These are phyloP conservation scores for Quercus tomentella DNA, from an alignment of 331 rosid genomes.

Conservation along the genomic window DNA sequence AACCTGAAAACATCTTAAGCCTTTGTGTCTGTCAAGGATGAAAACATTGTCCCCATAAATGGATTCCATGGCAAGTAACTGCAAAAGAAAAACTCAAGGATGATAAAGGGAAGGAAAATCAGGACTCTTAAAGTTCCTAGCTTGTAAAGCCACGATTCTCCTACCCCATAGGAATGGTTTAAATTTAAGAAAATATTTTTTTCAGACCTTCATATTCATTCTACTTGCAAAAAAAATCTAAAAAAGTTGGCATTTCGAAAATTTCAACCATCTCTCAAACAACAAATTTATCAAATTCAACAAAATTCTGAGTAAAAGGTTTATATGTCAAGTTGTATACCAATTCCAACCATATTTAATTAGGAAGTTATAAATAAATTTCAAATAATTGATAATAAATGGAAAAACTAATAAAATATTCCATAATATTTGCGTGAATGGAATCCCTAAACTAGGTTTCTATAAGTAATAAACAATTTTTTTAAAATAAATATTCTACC, in stretches of 20 bases:
- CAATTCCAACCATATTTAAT: not conserved
- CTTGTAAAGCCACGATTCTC: not conserved
- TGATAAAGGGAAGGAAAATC: conserved; percentile 12
- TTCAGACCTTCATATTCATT: not conserved
- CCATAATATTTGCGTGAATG: not conserved
- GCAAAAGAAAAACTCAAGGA: conserved; percentile 24
- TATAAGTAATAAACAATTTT: too few species aligned
- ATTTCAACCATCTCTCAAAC: not conserved
- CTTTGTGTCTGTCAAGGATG: conserved; percentile 51
- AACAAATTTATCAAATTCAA: not conserved
- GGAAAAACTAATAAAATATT: not conserved
- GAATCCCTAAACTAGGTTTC: not conserved
- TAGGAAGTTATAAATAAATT: not conserved
- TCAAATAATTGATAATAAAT: not conserved
- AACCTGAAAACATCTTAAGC: conserved; percentile 72
- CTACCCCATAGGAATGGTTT: not conserved
- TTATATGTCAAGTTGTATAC: not conserved
- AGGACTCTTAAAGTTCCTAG: not conserved
- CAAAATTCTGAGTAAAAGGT: not conserved
- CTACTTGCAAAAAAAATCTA: not conserved
- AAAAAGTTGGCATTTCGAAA: not conserved
- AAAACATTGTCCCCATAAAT: conserved; percentile 67
- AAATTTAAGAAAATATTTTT: not conserved
- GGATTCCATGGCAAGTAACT: conserved; percentile 88
- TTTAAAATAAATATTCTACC: too few species aligned